Evolutionary conservation across 306 rosid genomes (phyloP), one percentile per base, ranked within the genome.

Genomic region (Vicia villosa): DNA sequence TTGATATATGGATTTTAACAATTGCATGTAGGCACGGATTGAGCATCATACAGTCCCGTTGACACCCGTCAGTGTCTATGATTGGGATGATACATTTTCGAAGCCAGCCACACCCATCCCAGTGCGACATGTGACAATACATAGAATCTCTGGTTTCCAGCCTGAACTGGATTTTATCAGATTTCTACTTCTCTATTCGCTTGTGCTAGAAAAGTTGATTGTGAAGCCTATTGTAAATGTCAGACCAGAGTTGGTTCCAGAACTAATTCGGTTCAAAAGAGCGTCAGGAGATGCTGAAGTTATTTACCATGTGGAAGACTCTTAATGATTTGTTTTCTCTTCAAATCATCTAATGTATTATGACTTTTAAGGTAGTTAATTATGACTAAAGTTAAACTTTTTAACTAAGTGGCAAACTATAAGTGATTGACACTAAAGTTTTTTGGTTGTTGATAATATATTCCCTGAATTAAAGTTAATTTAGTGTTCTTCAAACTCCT

Each of bases 241-340:
- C 30, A 79, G 40, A 42, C 38, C 17, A 15, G 85, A 76, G 54
- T 49, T 89, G 54, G 70, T 77, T 26, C 82, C 77, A 70, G 72
- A 83, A 64, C 60, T 86, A 28, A 47, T 86, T 66, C 80, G 75
- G 60, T 89, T 68, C 40, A 77, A 77, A 72, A 76, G 91, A 77
- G 77, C 78, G 54, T 89, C 91, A 3, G 75, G 5, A 9, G 68
- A 34, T 36, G 88, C 91, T 50, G 85, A 83, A 78, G 77, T 89
- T 54, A 52, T 84, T 54, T 89, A 74, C 70, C 5, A 41, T 0
- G n/a, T 13, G 4, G 4, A 42, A 19, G 86, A 87, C 3, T 37
- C 78, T 13, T 79, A 56, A 63, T 46, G 70, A 59, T 50, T 40
- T 30, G 50, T 30, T 40, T 38, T 38, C 43, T 9, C 42, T 4